Percentiles rank a stretch among this genome's conserved stretches.
phyloP scores from a whole-genome alignment of 306 rosid genomes.

The Comarum palustre region DNA sequence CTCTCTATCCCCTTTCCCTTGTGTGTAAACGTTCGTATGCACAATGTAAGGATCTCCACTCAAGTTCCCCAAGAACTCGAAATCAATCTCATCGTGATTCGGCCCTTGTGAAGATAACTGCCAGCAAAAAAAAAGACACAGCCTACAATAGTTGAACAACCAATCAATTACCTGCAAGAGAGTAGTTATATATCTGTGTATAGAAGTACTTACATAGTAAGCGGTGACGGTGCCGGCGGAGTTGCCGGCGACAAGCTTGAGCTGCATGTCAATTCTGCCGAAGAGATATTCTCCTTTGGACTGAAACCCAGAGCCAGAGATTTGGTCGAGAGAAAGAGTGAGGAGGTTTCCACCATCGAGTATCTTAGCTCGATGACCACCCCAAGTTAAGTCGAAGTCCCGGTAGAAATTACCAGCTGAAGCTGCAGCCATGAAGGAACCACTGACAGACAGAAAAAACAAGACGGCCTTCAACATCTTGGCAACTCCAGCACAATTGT shows the following conservation, averaged over 20 bases:
- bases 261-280: slow-evolving; percentile 35
- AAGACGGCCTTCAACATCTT: slow-evolving; percentile 1
- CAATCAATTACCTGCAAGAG: background rate
- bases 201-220: slow-evolving; percentile 19
- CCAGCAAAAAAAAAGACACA: background rate
- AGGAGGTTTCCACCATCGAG: slow-evolving; percentile 29
- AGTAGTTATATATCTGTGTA: no score
- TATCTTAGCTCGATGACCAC: slow-evolving; percentile 30
- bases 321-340: slow-evolving; percentile 27
- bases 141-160: background rate
- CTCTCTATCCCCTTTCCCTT: slow-evolving; percentile 34
- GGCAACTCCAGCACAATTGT: background rate
- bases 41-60: slow-evolving; percentile 34
- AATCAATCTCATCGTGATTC: slow-evolving; percentile 37
- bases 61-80: slow-evolving; percentile 38
- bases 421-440: background rate
- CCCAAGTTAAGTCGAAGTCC: slow-evolving; percentile 31
- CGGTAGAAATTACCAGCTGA: slow-evolving; percentile 19
- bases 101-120: slow-evolving; percentile 35
- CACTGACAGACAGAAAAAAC: background rate
- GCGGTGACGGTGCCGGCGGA: slow-evolving; percentile 41
- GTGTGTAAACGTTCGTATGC: slow-evolving; percentile 35
- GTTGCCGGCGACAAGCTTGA: slow-evolving; percentile 35
- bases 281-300: slow-evolving; percentile 35
- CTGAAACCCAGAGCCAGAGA: slow-evolving; percentile 37